Evolutionary conservation across 495 filamentous ascomycete species (phyloP).

Genomic region (Cairneyella variabilis): DNA sequence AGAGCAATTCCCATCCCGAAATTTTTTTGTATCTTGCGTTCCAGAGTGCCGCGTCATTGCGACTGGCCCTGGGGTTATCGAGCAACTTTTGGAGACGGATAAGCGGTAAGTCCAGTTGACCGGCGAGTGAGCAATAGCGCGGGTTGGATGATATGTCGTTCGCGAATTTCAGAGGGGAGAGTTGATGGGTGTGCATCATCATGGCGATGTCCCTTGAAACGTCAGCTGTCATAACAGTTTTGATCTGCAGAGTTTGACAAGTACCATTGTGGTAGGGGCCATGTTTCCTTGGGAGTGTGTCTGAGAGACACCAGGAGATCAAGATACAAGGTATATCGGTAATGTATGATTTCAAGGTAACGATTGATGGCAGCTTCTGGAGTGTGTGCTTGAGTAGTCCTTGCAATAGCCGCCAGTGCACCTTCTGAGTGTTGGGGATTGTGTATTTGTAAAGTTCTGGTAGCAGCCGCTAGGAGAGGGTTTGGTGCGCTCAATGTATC

Average conservation of each 20-base stretch:
- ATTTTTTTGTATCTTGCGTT: not conserved
- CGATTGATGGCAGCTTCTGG: no score
- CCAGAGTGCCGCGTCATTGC: no score
- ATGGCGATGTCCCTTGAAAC: constrained; percentile 4
- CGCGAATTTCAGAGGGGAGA: constrained; percentile 2
- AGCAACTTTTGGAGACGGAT: not conserved
- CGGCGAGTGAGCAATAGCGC: not conserved
- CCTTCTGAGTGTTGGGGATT: not conserved
- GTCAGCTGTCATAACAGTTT: not conserved
- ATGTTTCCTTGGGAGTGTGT: not conserved
- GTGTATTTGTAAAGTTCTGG: not conserved
- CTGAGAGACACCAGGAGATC: not conserved
- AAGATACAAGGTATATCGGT: constrained; percentile 4
- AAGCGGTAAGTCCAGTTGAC: not conserved
- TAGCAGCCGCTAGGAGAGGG: not conserved
- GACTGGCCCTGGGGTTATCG: no score
- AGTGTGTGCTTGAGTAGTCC: no score
- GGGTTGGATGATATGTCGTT: constrained; percentile 2
- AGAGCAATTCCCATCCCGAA: no score
- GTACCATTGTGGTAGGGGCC: constrained; percentile 1
- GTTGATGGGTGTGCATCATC: constrained; percentile 1
- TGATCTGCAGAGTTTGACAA: not conserved
- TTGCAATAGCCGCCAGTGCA: no score
- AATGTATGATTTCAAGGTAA: not conserved
- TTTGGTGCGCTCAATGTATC: not conserved